Evolutionary conservation across 257 asterid genomes (phyloP), one percentile per base, ranked within the genome.

Genomic region (Capsicum rhomboideum): DNA sequence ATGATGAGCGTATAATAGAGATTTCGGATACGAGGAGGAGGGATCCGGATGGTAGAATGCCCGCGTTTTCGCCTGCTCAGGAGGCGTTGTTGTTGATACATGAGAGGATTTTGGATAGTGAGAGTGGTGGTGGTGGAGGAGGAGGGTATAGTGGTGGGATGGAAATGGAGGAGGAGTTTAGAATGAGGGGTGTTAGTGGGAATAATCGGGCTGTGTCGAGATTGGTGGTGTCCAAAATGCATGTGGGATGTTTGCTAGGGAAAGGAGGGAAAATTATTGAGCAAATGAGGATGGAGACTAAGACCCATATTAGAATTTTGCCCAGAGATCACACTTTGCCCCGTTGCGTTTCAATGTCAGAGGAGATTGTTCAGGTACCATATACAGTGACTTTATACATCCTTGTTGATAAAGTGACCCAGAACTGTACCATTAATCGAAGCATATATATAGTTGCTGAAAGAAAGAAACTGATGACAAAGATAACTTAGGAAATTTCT

Each of bases 311-410:
- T 80, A 93, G 97, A 91, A 86, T 96, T 90, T 90, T 96, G 86
- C 98, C 98, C 1, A 90, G 98, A 83, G 97, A 94, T 84, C 92
- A 90, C 71, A 92, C 89, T 9, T 87, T 92, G 83, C 99, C 99
- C 1, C 97, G 97, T 4, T 93, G 99, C 86, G 94, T 94, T 84
- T 88, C 94, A 2, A 93, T 92, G 94, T 89, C 97, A 1, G 99
- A 96, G 91, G 99, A 96, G 93, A 96, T 94, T 91, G 99, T 94
- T 91, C 99, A 96, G 98, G 99, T 96, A 61, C 78, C 44, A 44
- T 82, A 50, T 42, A 63, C 55, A 5, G 26, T 50, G 26, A 77
- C 46, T 28, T 28, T 77, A 10, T 77, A 52, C 46, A 50, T 77
- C 10, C 10, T 50, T 77, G 40, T 77, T 28, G 46, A 52, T 26